Conservation (phyloP, 2,329 filamentous ascomycete species). For the Cryphonectria carpinicola region DNA sequence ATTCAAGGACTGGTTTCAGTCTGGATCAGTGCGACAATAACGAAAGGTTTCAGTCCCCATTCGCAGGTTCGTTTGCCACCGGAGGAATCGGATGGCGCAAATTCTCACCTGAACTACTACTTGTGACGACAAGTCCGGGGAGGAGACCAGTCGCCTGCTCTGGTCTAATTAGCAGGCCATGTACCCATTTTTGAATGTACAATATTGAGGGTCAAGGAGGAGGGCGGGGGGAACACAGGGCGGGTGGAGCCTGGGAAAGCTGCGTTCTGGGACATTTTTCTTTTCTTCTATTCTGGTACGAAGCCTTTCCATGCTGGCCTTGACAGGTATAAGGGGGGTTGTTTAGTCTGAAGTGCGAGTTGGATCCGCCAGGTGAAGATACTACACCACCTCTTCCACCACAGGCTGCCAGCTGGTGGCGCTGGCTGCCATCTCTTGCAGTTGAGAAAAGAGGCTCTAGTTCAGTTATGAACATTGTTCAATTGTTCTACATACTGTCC, state of each 20-base stretch:
- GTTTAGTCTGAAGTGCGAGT: conserved; percentile 15
- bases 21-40: conserved; percentile 5
- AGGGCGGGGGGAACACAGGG: conserved; percentile 2
- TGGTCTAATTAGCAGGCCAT: conserved; percentile 15
- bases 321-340: not conserved
- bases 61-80: not conserved
- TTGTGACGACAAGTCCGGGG: not conserved
- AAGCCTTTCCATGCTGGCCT: conserved; percentile 9
- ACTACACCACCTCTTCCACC: conserved; percentile 4
- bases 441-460: conserved; percentile 7
- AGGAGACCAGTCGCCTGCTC: conserved; percentile 3
- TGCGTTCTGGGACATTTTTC: conserved; percentile 9
- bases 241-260: conserved; percentile 11
- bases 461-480: conserved; percentile 19
- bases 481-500: not conserved
- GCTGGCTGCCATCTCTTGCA: conserved; percentile 10
- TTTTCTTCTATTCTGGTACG: conserved; percentile 11
- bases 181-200: conserved; percentile 27
- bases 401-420: conserved; percentile 12
- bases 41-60: not conserved
- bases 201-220: conserved; percentile 19
- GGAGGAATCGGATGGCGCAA: not conserved
- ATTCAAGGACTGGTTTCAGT: not conserved
- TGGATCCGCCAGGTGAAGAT: conserved; percentile 24
- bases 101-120: not conserved